phyloP scores from a whole-genome alignment of 805 yeast species.

The Ogataea pignaliae region DNA sequence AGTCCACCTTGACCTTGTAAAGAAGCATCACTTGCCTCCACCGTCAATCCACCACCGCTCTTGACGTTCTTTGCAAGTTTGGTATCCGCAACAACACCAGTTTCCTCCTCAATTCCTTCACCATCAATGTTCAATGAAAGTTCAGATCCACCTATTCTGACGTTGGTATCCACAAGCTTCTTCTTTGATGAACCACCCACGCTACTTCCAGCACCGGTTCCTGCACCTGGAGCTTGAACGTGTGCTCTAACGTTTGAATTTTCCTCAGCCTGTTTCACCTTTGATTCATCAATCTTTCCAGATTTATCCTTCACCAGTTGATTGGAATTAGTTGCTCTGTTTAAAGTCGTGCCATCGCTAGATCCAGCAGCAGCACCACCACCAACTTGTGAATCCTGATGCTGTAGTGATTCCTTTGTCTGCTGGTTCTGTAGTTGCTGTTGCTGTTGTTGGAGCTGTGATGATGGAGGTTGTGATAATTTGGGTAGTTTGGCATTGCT shows the following conservation, averaged over 20 bases:
- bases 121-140: background rate
- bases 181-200: constrained; percentile 4
- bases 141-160: background rate
- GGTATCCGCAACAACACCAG: constrained; percentile 1
- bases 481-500: too few relatives aligned
- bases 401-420: constrained; percentile 2
- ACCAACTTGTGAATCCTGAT: background rate
- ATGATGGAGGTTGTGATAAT: background rate
- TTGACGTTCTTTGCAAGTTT: background rate
- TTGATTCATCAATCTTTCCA: constrained; percentile 38
- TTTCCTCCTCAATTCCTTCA: background rate
- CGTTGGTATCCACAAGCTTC: constrained; percentile 9
- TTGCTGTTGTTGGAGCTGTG: constrained; percentile 6
- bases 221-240: constrained; percentile 19
- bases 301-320: constrained; percentile 28
- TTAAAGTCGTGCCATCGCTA: constrained; percentile 2
- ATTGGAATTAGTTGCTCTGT: constrained; percentile 13
- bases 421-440: too few relatives aligned
- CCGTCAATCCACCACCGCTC: background rate
- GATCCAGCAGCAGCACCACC: background rate
- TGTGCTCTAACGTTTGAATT: constrained; percentile 17
- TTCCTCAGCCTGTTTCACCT: constrained; percentile 36
- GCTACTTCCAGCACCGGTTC: constrained; percentile 1
- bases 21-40: background rate
- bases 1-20: background rate